These are phyloP conservation scores for Dothideomycetes sp. DNA, from an alignment of 2,329 filamentous ascomycete species.

Conservation along the genomic window DNA sequence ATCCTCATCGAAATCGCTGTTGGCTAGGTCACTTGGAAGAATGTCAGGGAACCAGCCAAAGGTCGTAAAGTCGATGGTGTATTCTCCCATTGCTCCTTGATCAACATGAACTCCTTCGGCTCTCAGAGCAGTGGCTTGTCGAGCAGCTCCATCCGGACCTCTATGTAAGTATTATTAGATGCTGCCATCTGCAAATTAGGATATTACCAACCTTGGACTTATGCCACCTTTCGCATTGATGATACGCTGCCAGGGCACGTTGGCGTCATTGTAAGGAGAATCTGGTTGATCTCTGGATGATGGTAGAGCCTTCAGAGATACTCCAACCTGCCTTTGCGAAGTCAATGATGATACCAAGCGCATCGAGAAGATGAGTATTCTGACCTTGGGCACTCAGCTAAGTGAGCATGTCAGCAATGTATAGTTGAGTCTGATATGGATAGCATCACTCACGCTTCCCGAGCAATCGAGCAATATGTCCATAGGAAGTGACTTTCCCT, in stretches of 20 bases:
- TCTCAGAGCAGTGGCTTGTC: conserved; percentile 38
- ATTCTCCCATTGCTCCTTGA: conserved; percentile 38
- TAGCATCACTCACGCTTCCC: conserved; percentile 58
- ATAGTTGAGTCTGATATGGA: neutral
- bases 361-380: neutral
- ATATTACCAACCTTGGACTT: conserved; percentile 59
- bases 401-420: conserved; percentile 12
- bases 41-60: conserved; percentile 42
- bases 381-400: conserved; percentile 41
- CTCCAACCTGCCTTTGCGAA: conserved; percentile 63
- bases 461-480: conserved; percentile 64
- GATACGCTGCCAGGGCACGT: conserved; percentile 90
- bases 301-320: conserved; percentile 81
- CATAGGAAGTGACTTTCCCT: conserved; percentile 81
- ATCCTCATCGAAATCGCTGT: conserved; percentile 16
- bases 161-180: conserved; percentile 18
- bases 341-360: conserved; percentile 2
- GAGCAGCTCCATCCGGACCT: conserved; percentile 35
- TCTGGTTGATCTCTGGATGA: conserved; percentile 32
- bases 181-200: neutral
- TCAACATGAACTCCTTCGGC: conserved; percentile 40
- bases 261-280: conserved; percentile 57
- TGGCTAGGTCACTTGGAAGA: conserved; percentile 24
- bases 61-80: conserved; percentile 34
- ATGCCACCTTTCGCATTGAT: conserved; percentile 82